These are phyloP conservation scores for Solanum ossicruentum DNA, from an alignment of 257 asterid species.

Conservation along the genomic window DNA sequence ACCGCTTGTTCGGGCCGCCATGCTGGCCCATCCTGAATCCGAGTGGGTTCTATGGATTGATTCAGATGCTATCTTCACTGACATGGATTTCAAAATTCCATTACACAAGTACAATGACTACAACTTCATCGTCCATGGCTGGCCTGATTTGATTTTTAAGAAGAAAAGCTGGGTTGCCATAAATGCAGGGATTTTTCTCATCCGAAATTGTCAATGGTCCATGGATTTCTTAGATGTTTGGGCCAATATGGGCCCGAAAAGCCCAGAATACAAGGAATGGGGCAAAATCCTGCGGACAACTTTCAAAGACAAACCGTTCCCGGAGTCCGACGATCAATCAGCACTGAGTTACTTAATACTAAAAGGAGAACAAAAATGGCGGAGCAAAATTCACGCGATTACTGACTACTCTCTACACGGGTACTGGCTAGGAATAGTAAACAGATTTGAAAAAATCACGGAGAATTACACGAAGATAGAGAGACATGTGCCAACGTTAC, in stretches of 20 bases:
- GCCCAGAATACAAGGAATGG: constrained; percentile 47
- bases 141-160: constrained; percentile 50
- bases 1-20: constrained; percentile 51
- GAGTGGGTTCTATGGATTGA: constrained; percentile 86
- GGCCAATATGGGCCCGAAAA: constrained; percentile 72
- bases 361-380: constrained; percentile 48
- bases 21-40: constrained; percentile 69
- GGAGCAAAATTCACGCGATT: constrained; percentile 53
- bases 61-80: constrained; percentile 69
- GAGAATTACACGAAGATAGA: constrained; percentile 24
- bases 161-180: constrained; percentile 66
- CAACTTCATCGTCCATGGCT: constrained; percentile 60
- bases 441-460: constrained; percentile 13
- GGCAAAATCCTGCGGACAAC: constrained; percentile 33
- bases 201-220: constrained; percentile 75
- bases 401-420: constrained; percentile 62
- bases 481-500: constrained; percentile 2
- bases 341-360: constrained; percentile 49
- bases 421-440: constrained; percentile 55
- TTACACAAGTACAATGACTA: constrained; percentile 40
- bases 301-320: constrained; percentile 44
- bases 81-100: constrained; percentile 74
- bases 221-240: constrained; percentile 63
- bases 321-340: constrained; percentile 67
- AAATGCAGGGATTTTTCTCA: constrained; percentile 62